Evolutionary conservation across 768 basidiomycete species (phyloP), one percentile per base, ranked within the genome.

Genomic region (Pulveroboletus sp.): DNA sequence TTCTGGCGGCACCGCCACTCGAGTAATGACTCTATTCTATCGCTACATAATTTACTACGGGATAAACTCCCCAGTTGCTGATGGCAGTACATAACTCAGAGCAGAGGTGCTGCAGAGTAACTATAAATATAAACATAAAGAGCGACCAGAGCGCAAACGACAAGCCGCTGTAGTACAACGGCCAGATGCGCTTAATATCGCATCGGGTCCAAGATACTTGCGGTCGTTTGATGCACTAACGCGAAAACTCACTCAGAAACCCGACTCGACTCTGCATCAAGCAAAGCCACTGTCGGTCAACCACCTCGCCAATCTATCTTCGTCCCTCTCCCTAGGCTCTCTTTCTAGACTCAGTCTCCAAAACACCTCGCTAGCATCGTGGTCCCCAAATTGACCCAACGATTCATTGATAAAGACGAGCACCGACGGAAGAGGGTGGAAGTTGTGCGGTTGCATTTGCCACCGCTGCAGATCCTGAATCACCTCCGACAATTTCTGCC

Each of bases 391-490:
- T 45, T 64, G 62, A n/a, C 59, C 64, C 38, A 82, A 62, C 7
- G 71, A 62, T 13, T 71, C 66, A 28, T 73, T 57, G 49, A 82
- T 57, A 53, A 71, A 78, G n/a, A 66, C 68, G 26, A 73, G 69
- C 8, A 83, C 72, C 1, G 69, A 54, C 0, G 69, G 69, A 11
- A 78, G 70, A 4, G 66, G 66, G 8, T 71, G 68, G n/a, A 83
- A 71, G 57, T 80, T 81, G 66, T 81, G 82, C 0, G 76, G 75
- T 37, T 74, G 73, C 10, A 71, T 66, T 54, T 83, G 81, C 65
- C 80, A 80, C 24, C 76, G 73, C 54, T 80, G 75, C 47, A 83
- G 78, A 60, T 81, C 80, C 37, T 76, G 71, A 18, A 83, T 68
- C 33, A 82, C 74, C 53, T 80, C 80, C 5, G 81, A 78, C 8